phyloP scores from a whole-genome alignment of 345 rosid species.

The Hypericum androsaemum region DNA sequence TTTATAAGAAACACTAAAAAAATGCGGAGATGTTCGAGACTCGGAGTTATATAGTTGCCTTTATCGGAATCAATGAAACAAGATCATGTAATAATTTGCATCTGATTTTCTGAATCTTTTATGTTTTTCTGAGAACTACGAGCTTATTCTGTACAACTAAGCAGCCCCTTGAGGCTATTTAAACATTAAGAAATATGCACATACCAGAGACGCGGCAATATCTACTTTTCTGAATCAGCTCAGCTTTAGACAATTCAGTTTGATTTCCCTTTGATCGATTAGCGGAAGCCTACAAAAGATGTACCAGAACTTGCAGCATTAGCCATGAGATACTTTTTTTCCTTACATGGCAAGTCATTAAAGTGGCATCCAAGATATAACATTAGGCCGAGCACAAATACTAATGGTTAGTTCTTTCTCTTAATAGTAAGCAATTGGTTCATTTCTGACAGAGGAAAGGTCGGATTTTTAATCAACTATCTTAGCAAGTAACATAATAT shows the following conservation, averaged over 20 bases:
- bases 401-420: too few species aligned
- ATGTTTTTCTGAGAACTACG: too few species aligned
- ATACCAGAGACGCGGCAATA: slow-evolving; percentile 87
- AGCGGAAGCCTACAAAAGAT: slow-evolving; percentile 52
- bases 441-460: not conserved
- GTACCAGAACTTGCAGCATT: not conserved
- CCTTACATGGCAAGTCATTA: not conserved
- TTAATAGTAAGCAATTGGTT: too few species aligned
- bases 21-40: too few species aligned
- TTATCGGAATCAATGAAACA: too few species aligned
- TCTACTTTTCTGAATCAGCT: slow-evolving; percentile 74
- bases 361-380: not conserved
- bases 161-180: not conserved
- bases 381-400: not conserved
- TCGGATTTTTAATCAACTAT: not conserved
- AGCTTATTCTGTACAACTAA: too few species aligned
- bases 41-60: too few species aligned
- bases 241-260: slow-evolving; percentile 71
- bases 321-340: not conserved
- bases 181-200: not conserved
- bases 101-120: too few species aligned
- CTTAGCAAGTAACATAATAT: not conserved
- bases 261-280: slow-evolving; percentile 84
- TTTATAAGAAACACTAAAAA: too few species aligned
- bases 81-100: too few species aligned